phyloP scores from a whole-genome alignment of 2,329 filamentous ascomycete species.

The Aspergillus amoenus region DNA sequence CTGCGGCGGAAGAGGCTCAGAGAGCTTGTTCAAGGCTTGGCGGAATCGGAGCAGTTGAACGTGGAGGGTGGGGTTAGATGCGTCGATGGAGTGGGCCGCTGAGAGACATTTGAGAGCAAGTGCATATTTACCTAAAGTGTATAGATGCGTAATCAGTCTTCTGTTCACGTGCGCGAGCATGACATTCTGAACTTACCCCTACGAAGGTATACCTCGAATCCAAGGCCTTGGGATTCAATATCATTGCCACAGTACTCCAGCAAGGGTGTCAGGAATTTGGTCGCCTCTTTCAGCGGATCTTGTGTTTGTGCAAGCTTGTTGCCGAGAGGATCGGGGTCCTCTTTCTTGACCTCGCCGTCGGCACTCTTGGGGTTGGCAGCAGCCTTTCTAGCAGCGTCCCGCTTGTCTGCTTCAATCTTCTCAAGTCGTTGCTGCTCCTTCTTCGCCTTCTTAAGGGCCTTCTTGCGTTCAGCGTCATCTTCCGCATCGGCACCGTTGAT shows the following conservation, averaged over 20 bases:
- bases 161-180: slow-evolving; percentile 3
- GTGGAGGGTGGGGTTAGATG: slow-evolving; percentile 69
- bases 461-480: slow-evolving; percentile 70
- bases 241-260: slow-evolving; percentile 79
- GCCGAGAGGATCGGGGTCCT: slow-evolving; percentile 85
- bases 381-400: slow-evolving; percentile 77
- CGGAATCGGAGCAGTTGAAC: slow-evolving; percentile 72
- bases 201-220: slow-evolving; percentile 86
- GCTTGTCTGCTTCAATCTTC: slow-evolving; percentile 77
- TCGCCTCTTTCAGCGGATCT: slow-evolving; percentile 79
- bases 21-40: slow-evolving; percentile 57
- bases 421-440: slow-evolving; percentile 74
- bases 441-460: slow-evolving; percentile 85
- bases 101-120: slow-evolving; percentile 84
- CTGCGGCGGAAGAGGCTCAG: slow-evolving; percentile 62
- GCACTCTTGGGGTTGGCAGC: slow-evolving; percentile 58
- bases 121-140: slow-evolving; percentile 71
- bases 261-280: slow-evolving; percentile 80
- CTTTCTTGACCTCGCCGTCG: slow-evolving; percentile 69
- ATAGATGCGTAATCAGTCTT: slow-evolving; percentile 24
- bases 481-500: slow-evolving; percentile 54
- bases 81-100: slow-evolving; percentile 67
- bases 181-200: slow-evolving; percentile 61
- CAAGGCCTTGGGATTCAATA: slow-evolving; percentile 77
- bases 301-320: slow-evolving; percentile 75